Conservation (phyloP, 495 filamentous ascomycete species). For the Aspergillus kassunensis region DNA sequence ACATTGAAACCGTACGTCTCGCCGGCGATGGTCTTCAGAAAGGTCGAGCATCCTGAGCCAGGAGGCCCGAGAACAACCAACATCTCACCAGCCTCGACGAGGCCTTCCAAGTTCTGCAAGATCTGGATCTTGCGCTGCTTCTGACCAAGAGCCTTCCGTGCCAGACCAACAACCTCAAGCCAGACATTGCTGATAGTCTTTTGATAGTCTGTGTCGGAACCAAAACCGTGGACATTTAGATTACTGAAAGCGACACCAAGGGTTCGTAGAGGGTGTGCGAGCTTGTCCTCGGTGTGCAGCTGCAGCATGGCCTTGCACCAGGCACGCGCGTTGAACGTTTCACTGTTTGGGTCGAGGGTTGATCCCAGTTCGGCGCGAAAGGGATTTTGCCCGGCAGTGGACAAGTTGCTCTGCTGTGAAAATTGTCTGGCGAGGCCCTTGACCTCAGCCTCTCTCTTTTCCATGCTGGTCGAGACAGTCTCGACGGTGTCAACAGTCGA, state of each 20-base stretch:
- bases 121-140: slow-evolving; percentile 59
- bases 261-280: background rate
- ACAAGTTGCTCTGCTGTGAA: background rate
- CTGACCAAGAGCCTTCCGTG: slow-evolving; percentile 37
- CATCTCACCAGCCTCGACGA: slow-evolving; percentile 73
- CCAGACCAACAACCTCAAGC: slow-evolving; percentile 47
- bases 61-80: slow-evolving; percentile 73
- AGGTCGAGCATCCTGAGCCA: slow-evolving; percentile 65
- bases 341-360: slow-evolving; percentile 36
- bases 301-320: slow-evolving; percentile 31
- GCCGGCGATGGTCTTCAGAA: slow-evolving; percentile 68
- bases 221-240: slow-evolving; percentile 72
- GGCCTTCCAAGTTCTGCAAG: slow-evolving; percentile 64
- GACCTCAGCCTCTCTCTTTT: background rate
- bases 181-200: slow-evolving; percentile 68
- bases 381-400: background rate
- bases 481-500: no score
- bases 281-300: slow-evolving; percentile 33
- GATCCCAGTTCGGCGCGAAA: slow-evolving; percentile 13
- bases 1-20: slow-evolving; percentile 69
- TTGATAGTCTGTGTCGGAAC: slow-evolving; percentile 71
- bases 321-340: slow-evolving; percentile 31
- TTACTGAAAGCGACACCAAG: slow-evolving; percentile 50
- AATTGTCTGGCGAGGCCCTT: background rate
- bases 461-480: no score